These are phyloP conservation scores for Diacronema lutheri DNA, from an alignment of 78 protist species.

Conservation along the genomic window DNA sequence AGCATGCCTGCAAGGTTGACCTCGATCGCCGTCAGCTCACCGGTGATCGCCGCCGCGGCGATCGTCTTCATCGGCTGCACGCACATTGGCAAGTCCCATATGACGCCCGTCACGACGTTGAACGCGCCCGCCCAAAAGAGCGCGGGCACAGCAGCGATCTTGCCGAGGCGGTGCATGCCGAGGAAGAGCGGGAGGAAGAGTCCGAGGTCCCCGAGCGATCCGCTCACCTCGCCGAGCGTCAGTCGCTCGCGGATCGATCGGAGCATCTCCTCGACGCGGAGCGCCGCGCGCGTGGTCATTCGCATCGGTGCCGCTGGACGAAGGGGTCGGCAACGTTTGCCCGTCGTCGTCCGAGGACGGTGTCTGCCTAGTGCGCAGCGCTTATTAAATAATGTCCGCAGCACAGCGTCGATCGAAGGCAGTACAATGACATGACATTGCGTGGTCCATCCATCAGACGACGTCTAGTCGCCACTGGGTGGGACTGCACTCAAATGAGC, in stretches of 20 bases:
- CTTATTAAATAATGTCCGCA: no score
- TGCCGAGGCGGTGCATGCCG: not conserved
- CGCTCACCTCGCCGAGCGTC: not conserved
- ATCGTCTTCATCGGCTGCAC: slow-evolving; percentile 44
- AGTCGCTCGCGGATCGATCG: not conserved
- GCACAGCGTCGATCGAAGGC: no score
- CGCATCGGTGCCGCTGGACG: no score
- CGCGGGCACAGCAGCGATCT: not conserved
- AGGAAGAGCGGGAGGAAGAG: slow-evolving; percentile 17
- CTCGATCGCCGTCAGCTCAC: not conserved
- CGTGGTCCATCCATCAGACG: no score
- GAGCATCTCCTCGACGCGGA: no score
- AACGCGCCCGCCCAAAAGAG: not conserved
- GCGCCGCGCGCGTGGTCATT: no score
- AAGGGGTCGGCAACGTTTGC: no score
- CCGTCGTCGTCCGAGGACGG: no score
- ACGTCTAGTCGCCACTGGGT: no score
- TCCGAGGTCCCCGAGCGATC: slow-evolving; percentile 26
- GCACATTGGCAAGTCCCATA: slow-evolving; percentile 12
- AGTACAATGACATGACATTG: no score
- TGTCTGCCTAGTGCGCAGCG: no score
- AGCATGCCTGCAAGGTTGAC: not conserved
- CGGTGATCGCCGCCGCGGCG: slow-evolving; percentile 20
- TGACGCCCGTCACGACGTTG: not conserved
- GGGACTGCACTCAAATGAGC: no score